phyloP scores from a whole-genome alignment of 768 basidiomycete genomes.

The Naganishia randhawae region DNA sequence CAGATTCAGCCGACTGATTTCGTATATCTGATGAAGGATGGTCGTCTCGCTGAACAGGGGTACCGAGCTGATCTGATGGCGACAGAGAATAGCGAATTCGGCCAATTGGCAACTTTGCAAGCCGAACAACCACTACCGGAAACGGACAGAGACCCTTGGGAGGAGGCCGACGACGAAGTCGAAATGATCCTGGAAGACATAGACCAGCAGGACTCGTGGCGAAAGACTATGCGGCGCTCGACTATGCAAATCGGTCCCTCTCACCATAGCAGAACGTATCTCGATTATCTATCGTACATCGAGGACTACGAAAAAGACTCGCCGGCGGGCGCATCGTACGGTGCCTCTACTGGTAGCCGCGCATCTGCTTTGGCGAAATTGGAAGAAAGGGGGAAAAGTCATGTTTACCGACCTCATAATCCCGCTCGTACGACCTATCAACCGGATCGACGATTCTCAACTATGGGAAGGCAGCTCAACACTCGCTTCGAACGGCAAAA shows the following conservation, averaged over 20 bases:
- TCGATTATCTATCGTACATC: slow-evolving; percentile 5
- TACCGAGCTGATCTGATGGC: slow-evolving; percentile 73
- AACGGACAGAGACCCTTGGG: slow-evolving; percentile 47
- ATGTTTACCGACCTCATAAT: neutral
- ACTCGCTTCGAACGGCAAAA: slow-evolving; percentile 11
- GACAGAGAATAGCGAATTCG: slow-evolving; percentile 63
- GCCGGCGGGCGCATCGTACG: neutral
- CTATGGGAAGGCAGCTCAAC: slow-evolving; percentile 13
- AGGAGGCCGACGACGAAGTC: slow-evolving; percentile 51
- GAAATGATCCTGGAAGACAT: slow-evolving; percentile 44
- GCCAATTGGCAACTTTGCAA: slow-evolving; percentile 63
- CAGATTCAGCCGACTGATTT: slow-evolving; percentile 74
- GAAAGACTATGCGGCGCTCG: slow-evolving; percentile 1
- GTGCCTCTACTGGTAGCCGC: neutral
- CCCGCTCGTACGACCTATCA: neutral
- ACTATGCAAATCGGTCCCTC: slow-evolving; percentile 4
- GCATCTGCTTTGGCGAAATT: slow-evolving; percentile 1
- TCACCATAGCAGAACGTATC: slow-evolving; percentile 11
- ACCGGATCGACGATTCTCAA: neutral
- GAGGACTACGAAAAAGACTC: neutral
- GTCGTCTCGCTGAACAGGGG: slow-evolving; percentile 78
- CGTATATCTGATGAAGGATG: slow-evolving; percentile 84
- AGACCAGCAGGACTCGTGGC: neutral
- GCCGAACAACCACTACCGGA: slow-evolving; percentile 51
- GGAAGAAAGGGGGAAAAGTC: slow-evolving; percentile 7